Evolutionary conservation across 1,139 yeast genomes (phyloP), one percentile per base, ranked within the genome.

Genomic region (Yamadazyma trypodendri): DNA sequence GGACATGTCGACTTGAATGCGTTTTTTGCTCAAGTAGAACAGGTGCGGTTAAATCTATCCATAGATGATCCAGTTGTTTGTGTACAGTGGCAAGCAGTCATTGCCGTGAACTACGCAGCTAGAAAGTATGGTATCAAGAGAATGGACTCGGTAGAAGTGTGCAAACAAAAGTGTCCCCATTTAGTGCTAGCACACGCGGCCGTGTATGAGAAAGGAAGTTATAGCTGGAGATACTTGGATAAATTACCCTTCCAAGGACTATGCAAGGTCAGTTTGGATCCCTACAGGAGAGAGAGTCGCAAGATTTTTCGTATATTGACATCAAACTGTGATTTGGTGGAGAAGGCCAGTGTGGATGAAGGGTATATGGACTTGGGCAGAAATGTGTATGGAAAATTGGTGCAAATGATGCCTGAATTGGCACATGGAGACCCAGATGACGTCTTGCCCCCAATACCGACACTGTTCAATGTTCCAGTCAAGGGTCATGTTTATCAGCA

Each of bases 301-400:
- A 86, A 84, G 59, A 83, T 92, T 42, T 68, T 89, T 52, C 68
- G 75, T 32, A 65, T 90, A 1, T 74, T 92, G 49, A 61, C 63
- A 41, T 48, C 55, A 6, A 58, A 63, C 35, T 82, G 88, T 55
- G 87, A 80, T 47, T 50, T 72, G 31, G 87, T 89, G 1, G 96
- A 92, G 55, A 90, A 90, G 62, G 97, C 97, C 0, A 89, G 97
- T 60, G 94, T 90, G 12, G 98, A 92, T 61, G 98, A 92, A 61
- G 83, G 92, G 34, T 92, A 84, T 56, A 51, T 92, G 47, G 97
- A 92, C 59, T 59, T 92, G 29, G 96, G 97, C 0, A 46, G 72
- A 28, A 25, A 54, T 3, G 59, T 70, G 2, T 60, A 60, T 46
- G 43, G 48, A 10, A 48, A 40, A 31, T 29, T 68, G 13, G 24